Evolutionary conservation across 1,284 basidiomycete genomes (phyloP).

Genomic region (Ceratobasidium sp.): DNA sequence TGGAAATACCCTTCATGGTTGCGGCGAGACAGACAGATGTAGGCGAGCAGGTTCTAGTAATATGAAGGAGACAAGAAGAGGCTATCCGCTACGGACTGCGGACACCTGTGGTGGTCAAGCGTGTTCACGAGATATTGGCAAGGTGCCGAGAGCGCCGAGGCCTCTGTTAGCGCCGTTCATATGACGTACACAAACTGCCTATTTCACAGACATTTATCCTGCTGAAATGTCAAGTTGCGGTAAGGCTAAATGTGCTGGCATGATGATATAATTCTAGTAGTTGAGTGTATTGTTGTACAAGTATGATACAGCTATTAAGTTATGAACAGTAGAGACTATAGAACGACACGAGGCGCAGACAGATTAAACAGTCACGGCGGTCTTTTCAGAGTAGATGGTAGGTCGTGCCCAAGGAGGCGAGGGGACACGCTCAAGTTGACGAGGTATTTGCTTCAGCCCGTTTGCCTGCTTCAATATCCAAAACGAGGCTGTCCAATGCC

Average conservation of each 20-base stretch:
- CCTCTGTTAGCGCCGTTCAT: neutral
- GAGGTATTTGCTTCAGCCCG: slow-evolving; percentile 32
- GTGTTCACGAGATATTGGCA: slow-evolving; percentile 21
- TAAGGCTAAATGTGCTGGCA: slow-evolving; percentile 20
- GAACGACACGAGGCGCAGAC: neutral
- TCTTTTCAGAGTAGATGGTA: slow-evolving; percentile 27
- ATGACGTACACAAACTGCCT: slow-evolving; percentile 24
- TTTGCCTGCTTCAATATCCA: slow-evolving; percentile 40
- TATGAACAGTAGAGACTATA: slow-evolving; percentile 9
- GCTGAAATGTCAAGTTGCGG: neutral
- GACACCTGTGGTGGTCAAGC: slow-evolving; percentile 31
- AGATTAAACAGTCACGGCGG: slow-evolving; percentile 30
- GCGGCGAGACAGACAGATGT: neutral
- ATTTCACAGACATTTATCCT: neutral
- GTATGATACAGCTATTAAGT: slow-evolving; percentile 38
- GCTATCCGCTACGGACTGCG: slow-evolving; percentile 7
- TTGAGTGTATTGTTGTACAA: slow-evolving; percentile 30
- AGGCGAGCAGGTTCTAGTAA: neutral
- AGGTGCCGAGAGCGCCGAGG: slow-evolving; percentile 38
- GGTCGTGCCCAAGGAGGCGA: slow-evolving; percentile 36
- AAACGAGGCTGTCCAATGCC: slow-evolving; percentile 31
- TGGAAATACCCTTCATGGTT: slow-evolving; percentile 82
- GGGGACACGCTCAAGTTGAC: slow-evolving; percentile 17
- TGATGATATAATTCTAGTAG: neutral
- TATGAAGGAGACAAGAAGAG: neutral